phyloP scores from a whole-genome alignment of 148 eudicot genomes.

The Selenicereus undatus region DNA sequence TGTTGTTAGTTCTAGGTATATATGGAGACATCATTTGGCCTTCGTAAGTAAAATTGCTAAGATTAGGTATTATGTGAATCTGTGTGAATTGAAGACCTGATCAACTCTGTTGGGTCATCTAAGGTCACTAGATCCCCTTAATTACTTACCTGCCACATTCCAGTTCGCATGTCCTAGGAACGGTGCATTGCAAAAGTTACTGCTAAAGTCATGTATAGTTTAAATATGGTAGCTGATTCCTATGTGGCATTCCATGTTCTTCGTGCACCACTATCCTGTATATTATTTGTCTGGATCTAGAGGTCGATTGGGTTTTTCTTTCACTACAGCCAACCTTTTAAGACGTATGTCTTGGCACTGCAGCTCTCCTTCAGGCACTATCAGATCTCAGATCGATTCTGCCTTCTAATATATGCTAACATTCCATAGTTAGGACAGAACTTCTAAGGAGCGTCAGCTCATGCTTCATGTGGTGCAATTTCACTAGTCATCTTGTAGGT shows the following conservation, averaged over 20 bases:
- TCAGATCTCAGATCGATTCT: not conserved
- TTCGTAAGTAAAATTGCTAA: not conserved
- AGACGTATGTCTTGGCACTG: not conserved
- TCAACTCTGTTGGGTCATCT: too few species aligned
- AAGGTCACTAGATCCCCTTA: too few species aligned
- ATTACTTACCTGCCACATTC: too few species aligned
- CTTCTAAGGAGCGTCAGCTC: too few species aligned
- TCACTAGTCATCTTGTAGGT: slow-evolving; percentile 14
- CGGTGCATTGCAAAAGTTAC: too few species aligned
- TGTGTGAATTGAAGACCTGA: too few species aligned
- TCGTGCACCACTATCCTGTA: not conserved
- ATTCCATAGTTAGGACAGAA: not conserved
- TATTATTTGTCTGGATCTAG: not conserved
- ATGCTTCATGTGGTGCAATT: too few species aligned
- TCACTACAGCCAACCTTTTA: not conserved
- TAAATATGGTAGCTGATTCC: too few species aligned
- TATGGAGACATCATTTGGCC: not conserved
- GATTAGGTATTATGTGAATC: not conserved
- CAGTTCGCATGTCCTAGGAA: too few species aligned
- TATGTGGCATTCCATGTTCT: too few species aligned
- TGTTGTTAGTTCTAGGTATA: not conserved
- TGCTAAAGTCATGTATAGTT: too few species aligned
- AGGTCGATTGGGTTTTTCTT: not conserved
- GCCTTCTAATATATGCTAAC: not conserved
- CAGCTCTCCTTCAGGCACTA: not conserved